These are phyloP conservation scores for Syncephalastrum monosporum DNA, from an alignment of 371 early-diverging fungal genomes.

Conservation along the genomic window DNA sequence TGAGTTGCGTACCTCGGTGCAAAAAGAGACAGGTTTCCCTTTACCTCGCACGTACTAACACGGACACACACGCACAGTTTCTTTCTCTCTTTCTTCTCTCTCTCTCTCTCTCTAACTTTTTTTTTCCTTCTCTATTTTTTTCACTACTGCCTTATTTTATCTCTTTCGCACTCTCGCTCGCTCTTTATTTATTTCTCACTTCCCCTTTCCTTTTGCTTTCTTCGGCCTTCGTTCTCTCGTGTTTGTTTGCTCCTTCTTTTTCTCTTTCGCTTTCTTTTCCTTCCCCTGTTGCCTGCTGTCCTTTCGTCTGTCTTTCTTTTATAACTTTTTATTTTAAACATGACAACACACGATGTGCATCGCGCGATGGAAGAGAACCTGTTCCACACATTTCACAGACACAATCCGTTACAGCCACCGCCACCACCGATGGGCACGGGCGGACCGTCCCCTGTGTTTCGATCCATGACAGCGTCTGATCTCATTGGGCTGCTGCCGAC, in stretches of 20 bases:
- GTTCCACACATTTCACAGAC: conserved; percentile 34
- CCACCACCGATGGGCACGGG: conserved; percentile 6
- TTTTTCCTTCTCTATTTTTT: conserved; percentile 18
- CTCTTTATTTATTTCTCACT: conserved; percentile 13
- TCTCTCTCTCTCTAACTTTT: conserved; percentile 4
- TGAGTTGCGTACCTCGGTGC: conserved; percentile 1
- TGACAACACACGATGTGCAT: conserved; percentile 35
- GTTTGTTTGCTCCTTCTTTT: conserved; percentile 9
- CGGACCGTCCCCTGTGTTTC: conserved; percentile 15
- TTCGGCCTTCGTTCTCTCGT: not conserved
- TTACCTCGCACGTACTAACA: conserved; percentile 3
- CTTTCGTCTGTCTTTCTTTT: not conserved
- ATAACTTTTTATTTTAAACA: not conserved
- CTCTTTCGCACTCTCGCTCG: conserved; percentile 6
- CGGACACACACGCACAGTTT: conserved; percentile 5
- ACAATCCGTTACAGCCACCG: conserved; percentile 13
- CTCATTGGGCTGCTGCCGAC: conserved; percentile 19
- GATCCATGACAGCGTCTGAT: conserved; percentile 41
- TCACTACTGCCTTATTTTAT: conserved; percentile 8
- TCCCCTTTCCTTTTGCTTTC: conserved; percentile 8
- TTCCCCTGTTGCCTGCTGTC: conserved; percentile 18
- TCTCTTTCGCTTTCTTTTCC: conserved; percentile 18
- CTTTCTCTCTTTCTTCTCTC: conserved; percentile 2
- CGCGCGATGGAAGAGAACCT: conserved; percentile 36
- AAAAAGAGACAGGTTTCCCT: conserved; percentile 8